phyloP scores from a whole-genome alignment of 805 yeast species.

The Nakazawaea laoshanensis region DNA sequence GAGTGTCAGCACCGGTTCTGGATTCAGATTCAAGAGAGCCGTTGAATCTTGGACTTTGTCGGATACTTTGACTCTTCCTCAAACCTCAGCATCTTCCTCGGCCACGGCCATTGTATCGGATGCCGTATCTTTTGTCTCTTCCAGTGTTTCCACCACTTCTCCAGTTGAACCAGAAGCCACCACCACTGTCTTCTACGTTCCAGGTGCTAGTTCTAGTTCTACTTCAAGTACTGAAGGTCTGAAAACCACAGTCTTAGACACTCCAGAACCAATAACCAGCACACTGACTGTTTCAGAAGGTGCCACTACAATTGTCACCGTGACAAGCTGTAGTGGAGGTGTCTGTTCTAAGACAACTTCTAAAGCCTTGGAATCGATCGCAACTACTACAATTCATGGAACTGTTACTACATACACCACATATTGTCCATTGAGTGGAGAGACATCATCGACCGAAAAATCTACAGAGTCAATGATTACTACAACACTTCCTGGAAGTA shows the following conservation, averaged over 20 bases:
- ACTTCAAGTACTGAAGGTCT: conserved; percentile 2
- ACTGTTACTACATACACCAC: conserved; percentile 15
- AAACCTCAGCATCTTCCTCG: conserved; percentile 12
- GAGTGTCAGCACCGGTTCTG: conserved; percentile 8
- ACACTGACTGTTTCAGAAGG: conserved; percentile 11
- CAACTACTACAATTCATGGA: conserved; percentile 13
- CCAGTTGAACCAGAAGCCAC: conserved; percentile 5
- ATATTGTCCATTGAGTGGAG: conserved; percentile 14
- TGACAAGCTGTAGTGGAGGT: conserved; percentile 11
- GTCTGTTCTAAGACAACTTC: conserved; percentile 7
- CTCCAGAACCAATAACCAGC: background rate
- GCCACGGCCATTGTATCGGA: background rate
- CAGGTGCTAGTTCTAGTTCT: conserved; percentile 8
- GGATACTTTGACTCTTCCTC: conserved; percentile 5
- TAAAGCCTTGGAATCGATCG: conserved; percentile 11
- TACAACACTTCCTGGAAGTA: conserved; percentile 8
- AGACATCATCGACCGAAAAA: conserved; percentile 2
- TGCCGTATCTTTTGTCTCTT: background rate
- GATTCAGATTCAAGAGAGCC: conserved; percentile 10
- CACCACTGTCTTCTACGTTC: conserved; percentile 6
- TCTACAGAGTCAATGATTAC: conserved; percentile 7
- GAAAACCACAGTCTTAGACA: conserved; percentile 7
- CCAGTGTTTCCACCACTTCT: conserved; percentile 3
- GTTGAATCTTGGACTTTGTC: conserved; percentile 6
- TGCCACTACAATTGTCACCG: conserved; percentile 13